Evolutionary conservation across 257 asterid species (phyloP), one percentile per base, ranked within the genome.

Genomic region (Misopates orontium): DNA sequence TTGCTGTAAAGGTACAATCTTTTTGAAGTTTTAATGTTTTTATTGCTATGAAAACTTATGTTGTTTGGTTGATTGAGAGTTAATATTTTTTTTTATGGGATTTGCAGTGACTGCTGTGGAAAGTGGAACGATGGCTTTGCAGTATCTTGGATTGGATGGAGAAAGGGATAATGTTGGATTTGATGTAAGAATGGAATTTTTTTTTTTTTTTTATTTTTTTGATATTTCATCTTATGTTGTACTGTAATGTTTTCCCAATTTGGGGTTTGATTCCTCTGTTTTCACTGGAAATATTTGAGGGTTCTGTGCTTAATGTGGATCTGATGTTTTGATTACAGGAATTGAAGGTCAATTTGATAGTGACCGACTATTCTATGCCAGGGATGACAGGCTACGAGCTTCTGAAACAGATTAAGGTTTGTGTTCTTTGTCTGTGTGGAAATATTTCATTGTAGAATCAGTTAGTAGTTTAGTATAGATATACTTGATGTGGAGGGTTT

Each of bases 281-380:
- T 42, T 15, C 9, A 4, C 48, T 42, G 13, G 15, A 42, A 10
- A 28, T 6, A 15, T 42, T 42, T 3, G 11, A 42, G 9, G 48
- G 48, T 10, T 42, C 4, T 1, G 48, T 45, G 17, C 0, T 45
- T 13, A 8, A 12, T 23, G 11, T 23, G 15, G 60, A 6, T n/a
- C 10, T 53, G 25, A 17, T 40, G 9, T 20, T 55, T 36, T 52
- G 50, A 44, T 68, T 68, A 10, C 81, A 91, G 96, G 91, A 65
- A 18, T 58, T 89, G 89, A 89, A 91, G 88, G 90, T 91, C 45
- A 89, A 89, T 84, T 79, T 89, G 71, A 84, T 89, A 57, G 70
- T 91, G 73, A 86, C 97, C 5, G 97, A 91, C 70, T 91, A 91
- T 60, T 91, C 97, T n/a, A 91, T 91, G 98, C 98, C 98, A 79